Evolutionary conservation across 2,329 filamentous ascomycete genomes (phyloP), one percentile per base, ranked within the genome.

Genomic region (Monilinia fructigena): DNA sequence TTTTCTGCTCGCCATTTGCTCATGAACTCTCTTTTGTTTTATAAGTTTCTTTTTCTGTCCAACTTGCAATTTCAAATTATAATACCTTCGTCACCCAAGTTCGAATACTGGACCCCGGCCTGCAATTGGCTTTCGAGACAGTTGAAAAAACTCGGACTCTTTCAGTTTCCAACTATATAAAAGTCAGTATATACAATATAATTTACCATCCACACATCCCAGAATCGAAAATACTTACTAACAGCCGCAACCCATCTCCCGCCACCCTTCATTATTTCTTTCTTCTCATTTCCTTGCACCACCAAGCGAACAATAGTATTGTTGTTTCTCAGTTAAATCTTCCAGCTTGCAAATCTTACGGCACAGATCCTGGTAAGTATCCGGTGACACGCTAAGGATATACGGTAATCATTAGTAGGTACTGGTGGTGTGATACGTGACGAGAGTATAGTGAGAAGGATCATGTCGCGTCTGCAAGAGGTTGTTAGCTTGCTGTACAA

Each of bases 361-460:
- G 42, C 28, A 59, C 26, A 48, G 11, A 23, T 59, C 42, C 26
- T 48, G 56, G 56, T 48, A 59, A 16, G 20, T 35, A 35, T 23
- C 42, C 4, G 42, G 59, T 8, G 23, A 53, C 38, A 1, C 67
- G 67, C 23, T 66, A 45, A 35, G 52, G 42, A 71, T 28, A 70
- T 47, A 2, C 18, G 52, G 68, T 58, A 14, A 73, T 70, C 4
- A 63, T 31, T 12, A 20, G 26, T 71, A 73, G 70, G 66, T 26
- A 71, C 55, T 4, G 70, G 23, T 12, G 71, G 71, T 50, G 67
- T 66, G 40, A 68, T 54, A 31, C 68, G 68, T 71, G 55, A 6
- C 69, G 68, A 52, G 10, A 73, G 54, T 28, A 68, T 69, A 20
- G 67, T 68, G 4, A 73, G 55, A n/a, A 72, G 65, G 23, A 59